Percentiles rank a stretch among this genome's conserved stretches.
Conservation (phyloP, 305 asterid species). For the Solanum hybrid region DNA sequence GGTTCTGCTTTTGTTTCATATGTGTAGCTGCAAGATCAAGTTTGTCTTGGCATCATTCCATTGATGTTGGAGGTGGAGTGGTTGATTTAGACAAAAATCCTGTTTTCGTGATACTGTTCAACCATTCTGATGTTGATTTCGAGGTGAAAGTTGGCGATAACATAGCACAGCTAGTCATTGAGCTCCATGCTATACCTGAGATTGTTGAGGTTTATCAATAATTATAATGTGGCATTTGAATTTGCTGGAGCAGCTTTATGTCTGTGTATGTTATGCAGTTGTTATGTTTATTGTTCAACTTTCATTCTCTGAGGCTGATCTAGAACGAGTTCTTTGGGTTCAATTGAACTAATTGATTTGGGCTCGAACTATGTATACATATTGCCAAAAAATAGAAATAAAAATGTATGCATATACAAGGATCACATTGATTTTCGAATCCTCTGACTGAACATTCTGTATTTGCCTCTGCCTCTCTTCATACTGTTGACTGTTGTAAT, state of each 20-base stretch:
- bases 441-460: neutral
- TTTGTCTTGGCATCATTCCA: slow-evolving; percentile 6
- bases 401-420: neutral
- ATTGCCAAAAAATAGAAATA: neutral
- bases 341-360: neutral
- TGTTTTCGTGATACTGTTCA: slow-evolving; percentile 16
- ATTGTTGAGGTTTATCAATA: slow-evolving; percentile 15
- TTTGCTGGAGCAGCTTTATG: neutral
- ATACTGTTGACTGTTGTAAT: neutral
- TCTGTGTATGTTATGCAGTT: neutral
- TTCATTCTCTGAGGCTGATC: neutral
- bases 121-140: slow-evolving; percentile 16
- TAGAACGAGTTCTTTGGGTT: neutral
- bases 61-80: slow-evolving; percentile 19
- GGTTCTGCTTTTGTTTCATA: neutral
- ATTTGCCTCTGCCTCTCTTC: neutral
- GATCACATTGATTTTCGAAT: neutral
- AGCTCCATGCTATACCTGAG: slow-evolving; percentile 14
- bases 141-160: slow-evolving; percentile 20
- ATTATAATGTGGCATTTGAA: neutral
- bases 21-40: slow-evolving; percentile 11
- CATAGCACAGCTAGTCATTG: slow-evolving; percentile 20
- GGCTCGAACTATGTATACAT: neutral
- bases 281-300: neutral
- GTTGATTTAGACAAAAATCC: slow-evolving; percentile 14